phyloP scores from a whole-genome alignment of 305 asterid genomes.

The Fraxinus paxiana region DNA sequence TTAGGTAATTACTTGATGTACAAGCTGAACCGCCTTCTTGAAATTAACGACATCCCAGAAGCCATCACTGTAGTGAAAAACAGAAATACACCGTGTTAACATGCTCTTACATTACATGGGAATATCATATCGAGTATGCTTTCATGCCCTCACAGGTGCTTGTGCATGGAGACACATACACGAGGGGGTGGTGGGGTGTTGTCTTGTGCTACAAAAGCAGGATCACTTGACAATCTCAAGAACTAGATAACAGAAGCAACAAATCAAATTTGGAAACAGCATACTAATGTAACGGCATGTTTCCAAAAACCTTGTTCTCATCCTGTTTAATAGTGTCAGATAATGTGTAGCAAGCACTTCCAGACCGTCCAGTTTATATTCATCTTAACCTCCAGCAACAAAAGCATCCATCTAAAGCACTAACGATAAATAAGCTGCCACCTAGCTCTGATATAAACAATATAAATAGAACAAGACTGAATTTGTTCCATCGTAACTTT shows the following conservation, averaged over 20 bases:
- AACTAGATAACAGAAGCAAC: neutral
- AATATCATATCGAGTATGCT: neutral
- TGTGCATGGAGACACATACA: neutral
- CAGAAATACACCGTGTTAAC: neutral
- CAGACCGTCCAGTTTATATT: neutral
- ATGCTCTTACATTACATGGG: neutral
- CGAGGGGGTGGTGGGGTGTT: neutral
- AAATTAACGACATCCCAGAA: conserved; percentile 84
- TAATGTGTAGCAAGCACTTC: neutral
- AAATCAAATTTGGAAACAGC: neutral
- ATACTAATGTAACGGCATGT: neutral
- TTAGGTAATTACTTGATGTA: conserved; percentile 53
- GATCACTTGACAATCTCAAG: neutral
- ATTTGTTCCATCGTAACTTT: neutral
- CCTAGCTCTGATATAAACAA: neutral
- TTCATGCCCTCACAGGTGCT: neutral
- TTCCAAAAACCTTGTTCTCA: neutral
- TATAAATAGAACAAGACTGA: neutral
- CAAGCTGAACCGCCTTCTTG: conserved; percentile 80
- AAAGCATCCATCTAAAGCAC: neutral
- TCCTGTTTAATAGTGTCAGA: neutral
- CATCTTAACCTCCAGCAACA: neutral
- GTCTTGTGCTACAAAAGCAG: neutral
- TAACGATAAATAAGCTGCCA: neutral
- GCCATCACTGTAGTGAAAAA: conserved; percentile 58